These are phyloP conservation scores for Smallanthus sonchifolius DNA, from an alignment of 129 eudicot species.

Conservation along the genomic window DNA sequence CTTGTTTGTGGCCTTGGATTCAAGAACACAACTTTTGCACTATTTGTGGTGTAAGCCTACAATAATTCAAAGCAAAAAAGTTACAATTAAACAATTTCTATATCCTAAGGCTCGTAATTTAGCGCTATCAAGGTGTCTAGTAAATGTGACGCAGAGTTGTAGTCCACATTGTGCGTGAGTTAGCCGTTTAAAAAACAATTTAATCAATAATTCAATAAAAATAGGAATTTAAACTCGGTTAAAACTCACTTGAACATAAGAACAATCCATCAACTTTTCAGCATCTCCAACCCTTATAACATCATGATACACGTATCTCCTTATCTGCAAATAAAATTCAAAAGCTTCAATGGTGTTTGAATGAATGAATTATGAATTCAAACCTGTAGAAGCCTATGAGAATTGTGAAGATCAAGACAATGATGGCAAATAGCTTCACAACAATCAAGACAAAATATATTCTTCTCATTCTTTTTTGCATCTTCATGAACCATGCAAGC, in stretches of 20 bases:
- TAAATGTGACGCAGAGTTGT: too few relatives aligned
- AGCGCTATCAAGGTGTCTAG: too few relatives aligned
- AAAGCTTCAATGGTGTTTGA: not conserved
- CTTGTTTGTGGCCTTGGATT: conserved; percentile 56
- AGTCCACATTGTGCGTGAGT: too few relatives aligned
- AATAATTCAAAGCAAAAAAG: not conserved
- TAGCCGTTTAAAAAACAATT: too few relatives aligned
- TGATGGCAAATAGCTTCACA: conserved; percentile 61
- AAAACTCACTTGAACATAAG: conserved; percentile 70
- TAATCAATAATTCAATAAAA: not conserved
- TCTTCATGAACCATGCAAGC: conserved; percentile 66
- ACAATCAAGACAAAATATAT: conserved; percentile 76
- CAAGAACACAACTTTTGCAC: conserved; percentile 72
- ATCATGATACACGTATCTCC: conserved; percentile 79
- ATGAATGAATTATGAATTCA: not conserved
- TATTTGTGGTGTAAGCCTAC: conserved; percentile 61
- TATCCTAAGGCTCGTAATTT: not conserved
- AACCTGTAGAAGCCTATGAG: conserved; percentile 87
- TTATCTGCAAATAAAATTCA: conserved; percentile 38
- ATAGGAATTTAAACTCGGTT: not conserved
- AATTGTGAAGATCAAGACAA: conserved; percentile 45
- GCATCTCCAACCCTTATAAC: conserved; percentile 73
- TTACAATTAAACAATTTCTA: not conserved
- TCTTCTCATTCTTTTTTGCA: conserved; percentile 70
- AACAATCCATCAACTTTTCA: conserved; percentile 64